Conservation (phyloP, 2,329 filamentous ascomycete genomes). For the Hymenoscyphus linearis region DNA sequence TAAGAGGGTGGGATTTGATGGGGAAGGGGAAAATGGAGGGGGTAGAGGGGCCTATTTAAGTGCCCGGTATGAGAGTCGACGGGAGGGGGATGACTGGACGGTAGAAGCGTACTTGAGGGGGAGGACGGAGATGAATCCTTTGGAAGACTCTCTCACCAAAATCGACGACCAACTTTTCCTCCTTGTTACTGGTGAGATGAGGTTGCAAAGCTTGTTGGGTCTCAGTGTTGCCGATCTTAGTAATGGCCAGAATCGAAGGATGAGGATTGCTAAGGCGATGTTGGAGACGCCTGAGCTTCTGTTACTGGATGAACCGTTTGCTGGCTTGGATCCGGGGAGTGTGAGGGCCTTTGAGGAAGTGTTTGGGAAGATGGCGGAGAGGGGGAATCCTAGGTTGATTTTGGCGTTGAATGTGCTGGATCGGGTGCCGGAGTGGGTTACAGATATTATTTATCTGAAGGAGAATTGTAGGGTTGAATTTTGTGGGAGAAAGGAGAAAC, state of each 20-base stretch:
- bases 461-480: slow-evolving; percentile 59
- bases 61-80: slow-evolving; percentile 81
- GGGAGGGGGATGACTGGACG: slow-evolving; percentile 84
- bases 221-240: slow-evolving; percentile 87
- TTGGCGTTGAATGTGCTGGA: slow-evolving; percentile 81
- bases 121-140: slow-evolving; percentile 76
- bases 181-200: slow-evolving; percentile 64
- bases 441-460: slow-evolving; percentile 69
- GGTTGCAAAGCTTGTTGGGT: slow-evolving; percentile 61
- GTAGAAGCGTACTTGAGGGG: slow-evolving; percentile 75
- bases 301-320: slow-evolving; percentile 89
- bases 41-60: slow-evolving; percentile 76
- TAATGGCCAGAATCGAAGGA: slow-evolving; percentile 85
- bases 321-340: slow-evolving; percentile 88
- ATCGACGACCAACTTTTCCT: slow-evolving; percentile 48
- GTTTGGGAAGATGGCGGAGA: slow-evolving; percentile 61
- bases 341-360: slow-evolving; percentile 66
- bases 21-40: slow-evolving; percentile 56
- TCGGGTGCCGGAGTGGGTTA: slow-evolving; percentile 83
- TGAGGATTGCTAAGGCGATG: slow-evolving; percentile 82
- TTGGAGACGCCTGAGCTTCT: slow-evolving; percentile 74
- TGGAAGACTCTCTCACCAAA: slow-evolving; percentile 44
- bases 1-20: slow-evolving; percentile 86
- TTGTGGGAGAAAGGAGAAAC: slow-evolving; percentile 61
- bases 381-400: slow-evolving; percentile 65